Evolutionary conservation across 495 filamentous ascomycete genomes (phyloP).

Genomic region (Daldinia bambusicola): DNA sequence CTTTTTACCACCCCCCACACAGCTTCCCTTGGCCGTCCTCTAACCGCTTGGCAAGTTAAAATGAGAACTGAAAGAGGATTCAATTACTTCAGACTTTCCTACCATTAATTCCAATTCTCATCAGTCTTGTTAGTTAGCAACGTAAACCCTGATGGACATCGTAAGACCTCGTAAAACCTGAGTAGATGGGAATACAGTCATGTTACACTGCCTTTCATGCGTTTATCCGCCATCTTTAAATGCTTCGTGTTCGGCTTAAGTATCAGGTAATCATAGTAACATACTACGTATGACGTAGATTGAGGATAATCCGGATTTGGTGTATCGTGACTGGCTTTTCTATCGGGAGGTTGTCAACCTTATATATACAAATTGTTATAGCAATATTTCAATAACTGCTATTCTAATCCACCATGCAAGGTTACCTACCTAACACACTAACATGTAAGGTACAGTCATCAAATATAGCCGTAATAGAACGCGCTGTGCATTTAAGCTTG

Average conservation of each 20-base stretch:
- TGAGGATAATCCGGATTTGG: not conserved
- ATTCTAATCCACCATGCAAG: not conserved
- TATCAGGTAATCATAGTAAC: not conserved
- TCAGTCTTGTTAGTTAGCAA: not conserved
- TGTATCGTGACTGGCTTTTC: not conserved
- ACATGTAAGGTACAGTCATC: not conserved
- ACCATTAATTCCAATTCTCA: not conserved
- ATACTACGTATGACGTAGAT: not conserved
- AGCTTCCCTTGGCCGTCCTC: constrained; percentile 9
- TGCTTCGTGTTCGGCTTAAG: not conserved
- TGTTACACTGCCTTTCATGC: not conserved
- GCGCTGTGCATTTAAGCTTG: not conserved
- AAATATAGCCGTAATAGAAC: not conserved
- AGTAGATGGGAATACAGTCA: not conserved
- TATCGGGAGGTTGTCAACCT: not conserved
- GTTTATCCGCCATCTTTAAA: constrained; percentile 1
- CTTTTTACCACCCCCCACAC: constrained; percentile 13
- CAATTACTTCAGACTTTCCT: not conserved
- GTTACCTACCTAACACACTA: not conserved
- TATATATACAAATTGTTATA: no score
- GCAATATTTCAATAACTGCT: not conserved
- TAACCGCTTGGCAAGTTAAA: constrained; percentile 15
- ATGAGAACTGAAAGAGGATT: not conserved
- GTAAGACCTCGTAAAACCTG: not conserved
- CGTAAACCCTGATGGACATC: not conserved